phyloP scores from a whole-genome alignment of 495 filamentous ascomycete species.

The Penicillium pancosmium region DNA sequence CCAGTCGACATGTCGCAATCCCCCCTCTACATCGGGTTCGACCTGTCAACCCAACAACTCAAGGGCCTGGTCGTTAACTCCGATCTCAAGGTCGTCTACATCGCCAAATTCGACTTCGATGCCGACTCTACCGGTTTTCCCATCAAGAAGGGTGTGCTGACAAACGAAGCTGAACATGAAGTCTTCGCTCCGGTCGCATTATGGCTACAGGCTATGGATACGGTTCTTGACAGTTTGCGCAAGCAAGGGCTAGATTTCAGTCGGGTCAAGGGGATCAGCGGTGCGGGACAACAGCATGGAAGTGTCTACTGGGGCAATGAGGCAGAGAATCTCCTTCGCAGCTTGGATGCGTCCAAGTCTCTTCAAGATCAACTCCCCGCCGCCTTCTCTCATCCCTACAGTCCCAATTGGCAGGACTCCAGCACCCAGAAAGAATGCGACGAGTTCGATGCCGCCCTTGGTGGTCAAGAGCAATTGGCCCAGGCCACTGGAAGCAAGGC shows the following conservation, averaged over 20 bases:
- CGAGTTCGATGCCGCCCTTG: constrained; percentile 74
- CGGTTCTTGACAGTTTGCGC: constrained; percentile 73
- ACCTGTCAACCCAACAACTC: constrained; percentile 94
- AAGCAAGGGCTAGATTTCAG: constrained; percentile 74
- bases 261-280: constrained; percentile 80
- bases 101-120: constrained; percentile 66
- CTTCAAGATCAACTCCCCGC: constrained; percentile 70
- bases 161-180: constrained; percentile 77
- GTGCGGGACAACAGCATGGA: constrained; percentile 94
- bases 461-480: constrained; percentile 67
- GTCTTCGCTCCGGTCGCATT: constrained; percentile 91
- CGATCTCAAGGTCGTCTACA: constrained; percentile 50
- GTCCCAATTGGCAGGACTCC: constrained; percentile 97
- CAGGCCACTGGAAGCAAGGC: constrained; percentile 85
- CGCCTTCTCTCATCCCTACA: constrained; percentile 84
- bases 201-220: constrained; percentile 91
- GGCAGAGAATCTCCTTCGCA: constrained; percentile 66
- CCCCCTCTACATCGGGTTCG: constrained; percentile 87
- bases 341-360: constrained; percentile 58
- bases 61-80: constrained; percentile 88
- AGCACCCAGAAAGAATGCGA: constrained; percentile 93
- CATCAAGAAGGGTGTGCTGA: constrained; percentile 84
- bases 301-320: constrained; percentile 86
- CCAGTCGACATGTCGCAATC: constrained; percentile 32
- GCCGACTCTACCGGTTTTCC: constrained; percentile 72